phyloP scores from a whole-genome alignment of 768 basidiomycete species.

The Royoungia palumana region DNA sequence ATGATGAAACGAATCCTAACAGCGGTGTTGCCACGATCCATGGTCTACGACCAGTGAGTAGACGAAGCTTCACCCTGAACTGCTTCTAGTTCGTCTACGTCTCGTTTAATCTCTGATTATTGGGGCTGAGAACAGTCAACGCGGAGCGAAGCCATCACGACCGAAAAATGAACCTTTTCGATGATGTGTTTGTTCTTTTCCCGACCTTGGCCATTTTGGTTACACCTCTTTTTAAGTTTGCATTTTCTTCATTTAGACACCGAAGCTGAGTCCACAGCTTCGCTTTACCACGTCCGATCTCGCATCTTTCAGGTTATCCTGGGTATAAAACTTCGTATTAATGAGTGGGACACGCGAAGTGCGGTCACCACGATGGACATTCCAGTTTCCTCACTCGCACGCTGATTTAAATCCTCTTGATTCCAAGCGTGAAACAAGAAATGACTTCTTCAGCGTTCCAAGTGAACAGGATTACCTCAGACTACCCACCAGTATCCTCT shows the following conservation, averaged over 20 bases:
- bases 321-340: background rate
- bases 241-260: conserved; percentile 10
- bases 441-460: too few relatives aligned
- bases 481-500: background rate
- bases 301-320: conserved; percentile 9
- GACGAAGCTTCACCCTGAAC: background rate
- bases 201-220: background rate
- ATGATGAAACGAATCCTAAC: conserved; percentile 4
- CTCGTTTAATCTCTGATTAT: conserved; percentile 12
- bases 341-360: background rate
- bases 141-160: background rate
- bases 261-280: conserved; percentile 7
- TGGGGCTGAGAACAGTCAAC: conserved; percentile 11
- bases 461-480: too few relatives aligned
- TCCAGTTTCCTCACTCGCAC: background rate
- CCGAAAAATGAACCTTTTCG: conserved; percentile 8
- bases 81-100: conserved; percentile 12
- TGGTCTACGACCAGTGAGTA: background rate
- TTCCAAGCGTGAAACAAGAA: background rate
- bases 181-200: conserved; percentile 11
- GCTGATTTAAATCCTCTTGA: background rate
- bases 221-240: conserved; percentile 4
- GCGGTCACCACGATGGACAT: conserved; percentile 9
- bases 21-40: conserved; percentile 9
- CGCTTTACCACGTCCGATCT: conserved; percentile 10